Evolutionary conservation across 371 early-diverging fungal genomes (phyloP).

Genomic region (Coemansia sp.): DNA sequence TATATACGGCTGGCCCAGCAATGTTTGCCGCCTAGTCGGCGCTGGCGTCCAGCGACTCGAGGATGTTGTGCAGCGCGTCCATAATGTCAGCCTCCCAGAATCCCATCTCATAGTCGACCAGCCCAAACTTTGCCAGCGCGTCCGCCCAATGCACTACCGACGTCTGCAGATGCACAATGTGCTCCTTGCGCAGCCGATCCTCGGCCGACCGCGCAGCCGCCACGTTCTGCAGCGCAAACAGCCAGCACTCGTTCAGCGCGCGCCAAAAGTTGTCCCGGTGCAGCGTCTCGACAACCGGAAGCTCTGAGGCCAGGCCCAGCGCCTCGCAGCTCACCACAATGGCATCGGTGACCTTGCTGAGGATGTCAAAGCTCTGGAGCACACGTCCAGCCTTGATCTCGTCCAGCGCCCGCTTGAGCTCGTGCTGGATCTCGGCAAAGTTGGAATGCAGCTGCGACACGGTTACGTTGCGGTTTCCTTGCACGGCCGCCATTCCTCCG

Average conservation of each 20-base stretch:
- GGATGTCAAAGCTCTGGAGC: constrained; percentile 71
- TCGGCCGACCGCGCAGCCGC: constrained; percentile 59
- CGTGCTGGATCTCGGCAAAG: constrained; percentile 69
- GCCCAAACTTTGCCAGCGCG: constrained; percentile 70
- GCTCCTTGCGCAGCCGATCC: constrained; percentile 61
- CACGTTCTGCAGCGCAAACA: constrained; percentile 69
- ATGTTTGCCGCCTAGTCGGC: neutral
- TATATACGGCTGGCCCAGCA: too few species aligned
- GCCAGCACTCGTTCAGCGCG: constrained; percentile 78
- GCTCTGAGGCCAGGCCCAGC: constrained; percentile 58
- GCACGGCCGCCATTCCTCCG: neutral
- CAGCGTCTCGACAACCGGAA: constrained; percentile 49
- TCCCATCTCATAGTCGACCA: constrained; percentile 86
- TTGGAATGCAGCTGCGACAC: constrained; percentile 51
- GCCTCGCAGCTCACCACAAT: constrained; percentile 73
- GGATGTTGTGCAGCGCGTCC: constrained; percentile 65
- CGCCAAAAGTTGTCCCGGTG: constrained; percentile 76
- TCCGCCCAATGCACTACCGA: constrained; percentile 74
- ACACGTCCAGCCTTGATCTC: constrained; percentile 66
- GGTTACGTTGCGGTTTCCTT: constrained; percentile 10
- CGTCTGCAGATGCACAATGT: constrained; percentile 63
- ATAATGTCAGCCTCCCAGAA: constrained; percentile 81
- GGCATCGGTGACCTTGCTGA: constrained; percentile 68
- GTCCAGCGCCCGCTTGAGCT: constrained; percentile 70
- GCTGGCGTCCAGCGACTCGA: constrained; percentile 8